Base-by-base conservation (phyloP, 2,329 filamentous ascomycete species). In the Fusarium verticillioides region DNA sequence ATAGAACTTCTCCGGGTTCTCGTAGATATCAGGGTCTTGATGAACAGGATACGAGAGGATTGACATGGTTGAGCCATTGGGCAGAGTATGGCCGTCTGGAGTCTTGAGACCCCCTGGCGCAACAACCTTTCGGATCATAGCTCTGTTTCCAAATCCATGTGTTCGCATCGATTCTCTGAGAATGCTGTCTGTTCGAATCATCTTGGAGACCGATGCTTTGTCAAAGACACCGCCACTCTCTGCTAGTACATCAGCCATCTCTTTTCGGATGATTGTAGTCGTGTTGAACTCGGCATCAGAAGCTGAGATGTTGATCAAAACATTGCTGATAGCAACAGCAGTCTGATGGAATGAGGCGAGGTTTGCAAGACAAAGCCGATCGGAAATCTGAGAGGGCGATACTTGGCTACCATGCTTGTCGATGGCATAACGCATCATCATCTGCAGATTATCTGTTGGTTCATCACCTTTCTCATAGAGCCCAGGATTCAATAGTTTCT, bases 111-210 rank as follows among this genome's bases (percentile, higher is more conserved):
- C 79, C 26, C 74, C 70, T 8, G 74, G 73, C 21, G 64, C 40
- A 32, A 77, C 61, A 34, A 82, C 70, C 50, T 76, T 77, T 10
- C 81, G 81, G 57, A 78, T 75, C 23, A 77, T 70, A 4, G 77
- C 69, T 50, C 80, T 79, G 4, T 74, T 74, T 10, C 77, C 77
- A 28, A 82, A 80, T 0, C 81, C 76, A 26, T 84, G 67, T 2
- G 82, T 66, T 8, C 85, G 80, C 58, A 86, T 76, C 0, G 84
- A 85, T 69, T 87, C 85, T 23, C 85, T 81, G 4, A 82, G 75
- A 1, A 83, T 78, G 43, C 84, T 86, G 65, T 87, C 85, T 8
- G 82, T 77, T 4, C 75, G 76, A 0, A 78, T 74, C 80, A 87
- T 81, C 12, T 79, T 79, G 61, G 19, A 85, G 69, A 21, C 78